A percentile compares a stretch with the other conserved stretches of the same genome.
Evolutionary conservation across 441 rosid genomes (phyloP).

Genomic region (Adansonia gregorii): DNA sequence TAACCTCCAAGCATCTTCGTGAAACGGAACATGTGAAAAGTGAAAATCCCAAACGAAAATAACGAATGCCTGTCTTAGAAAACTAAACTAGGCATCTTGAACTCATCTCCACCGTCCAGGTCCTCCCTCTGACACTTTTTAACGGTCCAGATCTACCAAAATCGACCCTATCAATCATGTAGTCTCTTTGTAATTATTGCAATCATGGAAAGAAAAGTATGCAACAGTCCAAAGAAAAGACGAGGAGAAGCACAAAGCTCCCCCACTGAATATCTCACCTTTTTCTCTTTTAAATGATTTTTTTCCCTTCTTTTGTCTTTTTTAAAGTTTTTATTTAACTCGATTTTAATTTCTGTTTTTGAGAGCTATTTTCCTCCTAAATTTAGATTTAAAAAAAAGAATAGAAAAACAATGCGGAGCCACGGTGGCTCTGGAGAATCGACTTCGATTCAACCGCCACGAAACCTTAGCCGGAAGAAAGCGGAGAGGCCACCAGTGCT

Average conservation of each 20-base stretch:
- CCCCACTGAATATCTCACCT: background rate
- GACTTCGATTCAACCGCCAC: background rate
- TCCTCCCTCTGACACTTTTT: background rate
- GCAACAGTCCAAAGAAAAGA: background rate
- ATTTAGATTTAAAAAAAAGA: background rate
- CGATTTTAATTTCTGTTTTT: background rate
- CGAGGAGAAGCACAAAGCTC: background rate
- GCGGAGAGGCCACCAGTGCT: conserved; percentile 56
- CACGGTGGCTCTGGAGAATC: conserved; percentile 19
- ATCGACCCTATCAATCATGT: background rate
- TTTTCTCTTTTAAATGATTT: background rate
- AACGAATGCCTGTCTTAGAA: background rate
- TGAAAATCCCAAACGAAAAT: background rate
- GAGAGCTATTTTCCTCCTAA: conserved; percentile 6
- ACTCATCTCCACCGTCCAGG: background rate
- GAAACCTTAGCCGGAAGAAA: conserved; percentile 33
- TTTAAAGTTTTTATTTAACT: background rate
- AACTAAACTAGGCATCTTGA: background rate
- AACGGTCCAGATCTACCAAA: background rate
- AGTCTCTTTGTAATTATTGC: background rate
- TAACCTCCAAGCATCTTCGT: too few species aligned
- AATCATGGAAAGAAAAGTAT: background rate
- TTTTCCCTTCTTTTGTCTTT: background rate
- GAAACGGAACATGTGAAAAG: too few species aligned
- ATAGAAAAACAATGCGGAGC: background rate